Percentiles rank a stretch among this genome's conserved stretches.
phyloP scores from a whole-genome alignment of 306 rosid species.

The Cyamopsis tetragonoloba region DNA sequence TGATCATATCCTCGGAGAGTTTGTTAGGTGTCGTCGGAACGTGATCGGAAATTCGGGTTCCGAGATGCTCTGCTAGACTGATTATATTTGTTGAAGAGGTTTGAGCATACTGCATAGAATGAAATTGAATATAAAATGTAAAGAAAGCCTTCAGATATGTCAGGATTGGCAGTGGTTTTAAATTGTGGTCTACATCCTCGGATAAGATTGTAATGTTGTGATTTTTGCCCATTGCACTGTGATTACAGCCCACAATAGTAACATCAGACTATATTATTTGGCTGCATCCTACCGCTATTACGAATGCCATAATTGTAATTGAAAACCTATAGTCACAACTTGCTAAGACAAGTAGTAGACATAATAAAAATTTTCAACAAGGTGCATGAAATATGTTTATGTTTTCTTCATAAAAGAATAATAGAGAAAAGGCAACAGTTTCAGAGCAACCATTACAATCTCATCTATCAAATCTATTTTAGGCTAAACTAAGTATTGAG shows the following conservation, averaged over 20 bases:
- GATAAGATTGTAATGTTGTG: too few species aligned
- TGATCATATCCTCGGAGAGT: slow-evolving; percentile 92
- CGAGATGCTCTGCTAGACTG: slow-evolving; percentile 96
- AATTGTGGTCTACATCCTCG: too few species aligned
- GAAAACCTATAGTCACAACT: too few species aligned
- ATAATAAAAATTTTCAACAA: slow-evolving; percentile 6
- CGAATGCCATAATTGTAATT: too few species aligned
- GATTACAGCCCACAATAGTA: too few species aligned
- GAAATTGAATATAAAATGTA: slow-evolving; percentile 26
- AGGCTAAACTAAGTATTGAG: too few species aligned
- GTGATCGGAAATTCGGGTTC: slow-evolving; percentile 80
- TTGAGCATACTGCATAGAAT: slow-evolving; percentile 63
- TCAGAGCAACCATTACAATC: neutral
- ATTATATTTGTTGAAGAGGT: slow-evolving; percentile 60
- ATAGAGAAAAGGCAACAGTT: neutral
- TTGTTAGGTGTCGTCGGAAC: slow-evolving; percentile 64
- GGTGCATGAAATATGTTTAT: neutral
- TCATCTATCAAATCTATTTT: neutral
- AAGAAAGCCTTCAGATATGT: slow-evolving; percentile 13
- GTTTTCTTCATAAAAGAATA: neutral
- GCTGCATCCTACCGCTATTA: too few species aligned
- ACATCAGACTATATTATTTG: too few species aligned
- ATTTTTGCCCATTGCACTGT: too few species aligned
- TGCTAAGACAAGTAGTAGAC: neutral
- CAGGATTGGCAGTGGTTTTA: too few species aligned